phyloP scores from a whole-genome alignment of 1,284 basidiomycete species.

The Leccinum variabile region DNA sequence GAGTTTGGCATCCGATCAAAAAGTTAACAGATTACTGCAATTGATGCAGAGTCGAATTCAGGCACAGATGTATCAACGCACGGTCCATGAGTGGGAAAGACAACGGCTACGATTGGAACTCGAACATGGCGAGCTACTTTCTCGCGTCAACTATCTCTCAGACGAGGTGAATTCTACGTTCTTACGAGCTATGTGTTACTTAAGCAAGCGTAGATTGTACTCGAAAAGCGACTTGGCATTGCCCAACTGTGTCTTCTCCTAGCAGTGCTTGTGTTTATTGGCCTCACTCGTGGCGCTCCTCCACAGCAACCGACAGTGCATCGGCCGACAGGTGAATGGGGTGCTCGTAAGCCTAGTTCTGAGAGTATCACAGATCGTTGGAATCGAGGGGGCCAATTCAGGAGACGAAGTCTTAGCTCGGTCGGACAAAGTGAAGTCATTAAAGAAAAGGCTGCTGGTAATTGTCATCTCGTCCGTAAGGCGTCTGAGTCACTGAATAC shows the following conservation, averaged over 20 bases:
- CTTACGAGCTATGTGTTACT: constrained; percentile 1
- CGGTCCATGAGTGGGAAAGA: constrained; percentile 68
- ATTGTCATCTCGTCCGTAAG: constrained; percentile 7
- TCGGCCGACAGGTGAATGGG: constrained; percentile 49
- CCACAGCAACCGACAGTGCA: constrained; percentile 13
- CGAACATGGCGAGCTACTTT: constrained; percentile 66
- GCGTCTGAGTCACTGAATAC: constrained; percentile 1
- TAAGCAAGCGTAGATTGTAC: constrained; percentile 52
- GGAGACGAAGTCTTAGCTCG: constrained; percentile 42
- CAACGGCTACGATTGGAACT: constrained; percentile 66
- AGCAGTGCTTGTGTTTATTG: constrained; percentile 79
- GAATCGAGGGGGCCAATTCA: constrained; percentile 24
- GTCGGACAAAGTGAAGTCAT: constrained; percentile 14
- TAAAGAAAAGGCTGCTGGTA: constrained; percentile 21
- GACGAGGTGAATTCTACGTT: constrained; percentile 57
- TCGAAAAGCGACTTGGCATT: constrained; percentile 83
- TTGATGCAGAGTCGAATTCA: constrained; percentile 60
- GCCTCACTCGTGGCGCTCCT: constrained; percentile 68
- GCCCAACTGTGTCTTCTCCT: constrained; percentile 80
- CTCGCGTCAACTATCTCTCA: constrained; percentile 67
- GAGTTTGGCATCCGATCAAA: background rate
- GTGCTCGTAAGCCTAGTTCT: constrained; percentile 53
- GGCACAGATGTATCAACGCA: constrained; percentile 61
- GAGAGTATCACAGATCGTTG: constrained; percentile 38
- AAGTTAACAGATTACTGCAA: background rate